Evolutionary conservation across 305 asterid genomes (phyloP), one percentile per base, ranked within the genome.

Genomic region (Withania somnifera): DNA sequence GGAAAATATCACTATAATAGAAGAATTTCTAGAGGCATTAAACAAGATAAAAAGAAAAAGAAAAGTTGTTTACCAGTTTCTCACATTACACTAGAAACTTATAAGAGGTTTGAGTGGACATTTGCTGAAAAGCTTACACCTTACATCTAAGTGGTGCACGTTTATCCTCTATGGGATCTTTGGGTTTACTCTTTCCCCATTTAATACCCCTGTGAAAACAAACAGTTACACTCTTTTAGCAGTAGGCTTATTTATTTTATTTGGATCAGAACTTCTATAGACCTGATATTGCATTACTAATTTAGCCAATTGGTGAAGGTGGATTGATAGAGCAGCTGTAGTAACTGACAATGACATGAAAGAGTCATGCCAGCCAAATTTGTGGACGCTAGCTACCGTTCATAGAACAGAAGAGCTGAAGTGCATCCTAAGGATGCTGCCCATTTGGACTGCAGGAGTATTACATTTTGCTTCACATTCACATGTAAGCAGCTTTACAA

Each of bases 341-440:
- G 85, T 85, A 7, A 20, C 85, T 0, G 87, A 86, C 2, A 47
- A 79, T 2, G 96, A 92, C 87, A 82, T 81, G 64, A 83, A 83
- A 2, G 83, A 73, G 7, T 20, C 85, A 2, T 58, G 38, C 56
- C 50, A 85, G 34, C 94, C 95, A 3, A 91, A 92, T 24, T 88
- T 86, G 3, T 93, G 98, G 98, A 84, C 88, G 45, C 63, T 92
- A 77, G 92, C 95, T 14, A 93, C 98, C 1, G 93, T 91, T 82
- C 97, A 93, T 56, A 88, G 96, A 86, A 90, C 88, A 1, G 98
- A 93, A 81, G 98, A 93, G 87, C 86, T 93, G 7, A 93, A 93
- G 82, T 85, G 93, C 19, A 83, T 93, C 19, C 78, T 89, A 53
- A 63, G 94, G 36, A 81, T 93, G 84, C 17, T 93, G 19, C 98